These are phyloP conservation scores for Candida insectorum DNA, from an alignment of 805 yeast species.

Conservation along the genomic window DNA sequence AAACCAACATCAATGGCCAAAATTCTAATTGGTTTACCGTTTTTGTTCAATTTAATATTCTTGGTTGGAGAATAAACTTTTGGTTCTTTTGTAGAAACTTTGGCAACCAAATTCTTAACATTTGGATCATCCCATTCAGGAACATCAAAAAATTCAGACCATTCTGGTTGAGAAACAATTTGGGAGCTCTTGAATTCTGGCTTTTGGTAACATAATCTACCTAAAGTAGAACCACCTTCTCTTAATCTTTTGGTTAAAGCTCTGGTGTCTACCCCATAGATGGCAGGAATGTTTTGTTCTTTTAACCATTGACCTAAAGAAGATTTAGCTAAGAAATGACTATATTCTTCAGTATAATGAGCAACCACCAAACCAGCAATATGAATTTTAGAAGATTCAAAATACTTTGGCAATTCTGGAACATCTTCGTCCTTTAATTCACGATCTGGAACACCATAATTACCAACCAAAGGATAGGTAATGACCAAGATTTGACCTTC, in stretches of 20 bases:
- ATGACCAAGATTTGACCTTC: conserved; percentile 96
- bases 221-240: conserved; percentile 88
- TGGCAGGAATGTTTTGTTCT: conserved; percentile 88
- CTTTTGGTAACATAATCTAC: conserved; percentile 73
- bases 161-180: conserved; percentile 34
- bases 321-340: conserved; percentile 89
- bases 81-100: conserved; percentile 79
- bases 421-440: conserved; percentile 58
- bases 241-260: conserved; percentile 90
- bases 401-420: conserved; percentile 79
- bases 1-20: conserved; percentile 96
- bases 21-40: conserved; percentile 78
- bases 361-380: conserved; percentile 97
- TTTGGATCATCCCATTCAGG: conserved; percentile 96
- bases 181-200: conserved; percentile 25
- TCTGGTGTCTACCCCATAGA: conserved; percentile 97
- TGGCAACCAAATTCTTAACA: conserved; percentile 83
- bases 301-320: conserved; percentile 93
- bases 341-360: conserved; percentile 92
- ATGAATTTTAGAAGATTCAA: conserved; percentile 90
- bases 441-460: conserved; percentile 98
- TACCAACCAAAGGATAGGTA: conserved; percentile 95
- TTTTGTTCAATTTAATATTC: conserved; percentile 49
- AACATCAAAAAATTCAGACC: conserved; percentile 63
- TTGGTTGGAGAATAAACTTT: conserved; percentile 70